Conservation (phyloP, 2,329 filamentous ascomycete genomes). For the Setomelanomma holmii region DNA sequence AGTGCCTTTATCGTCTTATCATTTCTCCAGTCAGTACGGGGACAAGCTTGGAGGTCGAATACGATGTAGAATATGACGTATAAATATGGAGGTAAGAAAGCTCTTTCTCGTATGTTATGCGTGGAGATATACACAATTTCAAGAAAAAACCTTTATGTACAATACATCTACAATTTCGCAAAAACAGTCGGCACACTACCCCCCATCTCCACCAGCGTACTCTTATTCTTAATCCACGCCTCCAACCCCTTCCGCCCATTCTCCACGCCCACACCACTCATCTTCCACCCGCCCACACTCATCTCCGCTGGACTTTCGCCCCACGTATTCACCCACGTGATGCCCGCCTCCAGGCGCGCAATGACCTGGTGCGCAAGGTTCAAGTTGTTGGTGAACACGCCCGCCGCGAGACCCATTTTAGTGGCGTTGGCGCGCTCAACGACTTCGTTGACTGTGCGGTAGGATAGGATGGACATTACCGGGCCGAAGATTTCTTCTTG, state of each 20-base stretch:
- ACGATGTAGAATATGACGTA: no score
- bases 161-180: slow-evolving; percentile 33
- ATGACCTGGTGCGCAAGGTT: slow-evolving; percentile 76
- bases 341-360: slow-evolving; percentile 76
- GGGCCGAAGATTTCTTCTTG: slow-evolving; percentile 89
- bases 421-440: slow-evolving; percentile 78
- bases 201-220: slow-evolving; percentile 83
- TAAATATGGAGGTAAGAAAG: no score
- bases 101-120: no score
- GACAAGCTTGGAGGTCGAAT: no score
- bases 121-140: no score
- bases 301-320: slow-evolving; percentile 92
- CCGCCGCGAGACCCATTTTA: slow-evolving; percentile 79
- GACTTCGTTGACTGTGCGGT: slow-evolving; percentile 73
- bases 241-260: slow-evolving; percentile 81
- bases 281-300: slow-evolving; percentile 91
- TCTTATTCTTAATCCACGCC: slow-evolving; percentile 87
- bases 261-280: slow-evolving; percentile 86
- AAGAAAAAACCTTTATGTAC: no score
- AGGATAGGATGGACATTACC: slow-evolving; percentile 81
- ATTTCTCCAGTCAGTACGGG: no score
- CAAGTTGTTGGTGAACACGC: slow-evolving; percentile 80
- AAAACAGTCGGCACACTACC: slow-evolving; percentile 76
- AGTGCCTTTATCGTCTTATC: no score
- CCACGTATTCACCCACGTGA: slow-evolving; percentile 94